Base-by-base conservation (phyloP, 768 basidiomycete genomes). In the Mycena galopus region DNA sequence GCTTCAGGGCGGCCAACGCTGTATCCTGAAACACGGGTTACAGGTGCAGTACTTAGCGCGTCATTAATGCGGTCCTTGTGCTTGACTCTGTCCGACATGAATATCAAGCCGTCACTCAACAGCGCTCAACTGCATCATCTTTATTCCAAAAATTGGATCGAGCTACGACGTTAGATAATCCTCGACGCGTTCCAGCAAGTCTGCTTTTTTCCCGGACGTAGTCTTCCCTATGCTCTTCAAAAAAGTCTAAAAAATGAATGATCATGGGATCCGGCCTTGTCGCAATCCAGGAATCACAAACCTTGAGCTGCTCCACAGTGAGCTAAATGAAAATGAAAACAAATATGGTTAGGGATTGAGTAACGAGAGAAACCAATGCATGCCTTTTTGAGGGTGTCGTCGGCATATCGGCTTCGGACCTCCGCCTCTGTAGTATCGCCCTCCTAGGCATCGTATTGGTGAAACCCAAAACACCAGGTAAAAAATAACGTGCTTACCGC, bases 231-330 rank as follows among this genome's bases (percentile, higher is more conserved):
- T 94, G 74, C 85, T 85, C 79, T 89, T 93, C 71, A 93, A 83
- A 79, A 94, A 93, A 51, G 57, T 23, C 44, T 57, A 58, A 21
- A 35, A 58, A 51, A 70, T 71, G 23, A 62, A 44, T 25, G 30
- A 35, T 53, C 50, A 21, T n/a, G n/a, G n/a, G n/a, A n/a, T n/a
- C 21, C 19, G 44, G 25, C 35, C 56, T 75, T 5, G 19, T 57
- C 55, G 47, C 11, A 21, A 27, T 58, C 21, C 56, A 61, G 39
- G 55, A 53, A 73, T 62, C 51, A 67, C 85, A 68, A 72, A 93
- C 93, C 88, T 93, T 95, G 58, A 96, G 85, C 77, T 94, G 92
- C 80, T 93, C 92, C 72, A 94, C 92, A 21, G 89, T 90, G 73
- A 95, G 85, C 94, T 95, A 77, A 66, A 73, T 69, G 27, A 35